A percentile compares a stretch with the other conserved stretches of the same genome.
Conservation (phyloP, 495 filamentous ascomycete genomes). For the Talaromyces thailandensis region DNA sequence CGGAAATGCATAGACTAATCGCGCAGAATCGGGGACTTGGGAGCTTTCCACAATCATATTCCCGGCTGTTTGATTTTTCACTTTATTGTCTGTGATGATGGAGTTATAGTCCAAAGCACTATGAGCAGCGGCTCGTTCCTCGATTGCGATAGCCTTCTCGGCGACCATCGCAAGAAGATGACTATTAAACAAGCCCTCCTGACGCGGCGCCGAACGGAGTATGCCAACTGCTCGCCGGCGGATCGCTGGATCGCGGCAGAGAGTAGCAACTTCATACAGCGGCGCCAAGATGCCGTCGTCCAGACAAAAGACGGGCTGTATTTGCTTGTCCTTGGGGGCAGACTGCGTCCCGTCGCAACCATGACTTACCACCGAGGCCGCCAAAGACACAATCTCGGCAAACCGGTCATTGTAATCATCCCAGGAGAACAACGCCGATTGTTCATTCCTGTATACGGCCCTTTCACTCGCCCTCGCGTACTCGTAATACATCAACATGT, state of each 20-base stretch:
- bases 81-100: not conserved
- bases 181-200: slow-evolving; percentile 58
- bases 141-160: slow-evolving; percentile 44
- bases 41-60: not conserved
- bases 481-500: slow-evolving; percentile 7
- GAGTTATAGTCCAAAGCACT: not conserved
- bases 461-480: not conserved
- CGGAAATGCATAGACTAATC: slow-evolving; percentile 11
- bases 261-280: slow-evolving; percentile 47
- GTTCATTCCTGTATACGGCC: not conserved
- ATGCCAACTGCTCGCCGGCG: slow-evolving; percentile 47
- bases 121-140: slow-evolving; percentile 29
- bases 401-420: slow-evolving; percentile 14
- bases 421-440: slow-evolving; percentile 6
- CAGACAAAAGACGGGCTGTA: slow-evolving; percentile 13
- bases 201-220: slow-evolving; percentile 39
- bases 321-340: not conserved
- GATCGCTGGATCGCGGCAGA: slow-evolving; percentile 46
- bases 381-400: slow-evolving; percentile 16
- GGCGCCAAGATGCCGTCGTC: slow-evolving; percentile 42
- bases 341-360: not conserved
- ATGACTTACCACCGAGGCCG: slow-evolving; percentile 10
- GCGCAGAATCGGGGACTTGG: slow-evolving; percentile 9
- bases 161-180: slow-evolving; percentile 44
- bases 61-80: not conserved